Conservation (phyloP, 179 eudicot genomes). For the Beta corolliflora region DNA sequence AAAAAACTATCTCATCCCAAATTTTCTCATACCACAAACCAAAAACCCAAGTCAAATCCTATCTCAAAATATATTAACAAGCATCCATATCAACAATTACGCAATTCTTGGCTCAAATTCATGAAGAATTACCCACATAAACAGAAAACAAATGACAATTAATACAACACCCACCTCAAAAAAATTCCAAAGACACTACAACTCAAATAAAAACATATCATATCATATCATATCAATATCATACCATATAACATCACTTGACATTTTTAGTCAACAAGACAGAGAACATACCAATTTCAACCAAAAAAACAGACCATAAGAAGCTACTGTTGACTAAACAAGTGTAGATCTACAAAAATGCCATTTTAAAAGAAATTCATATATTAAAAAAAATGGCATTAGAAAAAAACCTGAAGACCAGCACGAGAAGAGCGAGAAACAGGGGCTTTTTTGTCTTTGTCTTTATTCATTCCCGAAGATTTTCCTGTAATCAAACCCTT, state of each 20-base stretch:
- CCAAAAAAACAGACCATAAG: neutral
- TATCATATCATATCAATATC: too few relatives aligned
- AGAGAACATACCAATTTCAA: neutral
- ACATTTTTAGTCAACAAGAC: too few relatives aligned
- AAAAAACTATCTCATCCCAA: neutral
- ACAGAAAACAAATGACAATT: too few relatives aligned
- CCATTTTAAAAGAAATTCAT: neutral
- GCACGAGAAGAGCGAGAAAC: slow-evolving; percentile 59
- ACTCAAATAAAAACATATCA: too few relatives aligned
- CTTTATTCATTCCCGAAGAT: slow-evolving; percentile 40
- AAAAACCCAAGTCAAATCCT: neutral
- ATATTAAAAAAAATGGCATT: neutral
- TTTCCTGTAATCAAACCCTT: slow-evolving; percentile 54
- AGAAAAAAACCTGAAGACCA: slow-evolving; percentile 49
- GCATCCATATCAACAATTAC: neutral
- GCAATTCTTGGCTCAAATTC: neutral
- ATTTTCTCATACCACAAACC: neutral
- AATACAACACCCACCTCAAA: too few relatives aligned
- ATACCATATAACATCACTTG: too few relatives aligned
- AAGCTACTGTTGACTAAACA: neutral
- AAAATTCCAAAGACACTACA: too few relatives aligned
- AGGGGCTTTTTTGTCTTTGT: slow-evolving; percentile 58
- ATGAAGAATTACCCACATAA: too few relatives aligned
- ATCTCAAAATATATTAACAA: neutral
- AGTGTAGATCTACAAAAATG: slow-evolving; percentile 31